Percentiles rank a stretch among this genome's conserved stretches.
Conservation (phyloP, 768 basidiomycete species). For the Podaxis carcinomalis region DNA sequence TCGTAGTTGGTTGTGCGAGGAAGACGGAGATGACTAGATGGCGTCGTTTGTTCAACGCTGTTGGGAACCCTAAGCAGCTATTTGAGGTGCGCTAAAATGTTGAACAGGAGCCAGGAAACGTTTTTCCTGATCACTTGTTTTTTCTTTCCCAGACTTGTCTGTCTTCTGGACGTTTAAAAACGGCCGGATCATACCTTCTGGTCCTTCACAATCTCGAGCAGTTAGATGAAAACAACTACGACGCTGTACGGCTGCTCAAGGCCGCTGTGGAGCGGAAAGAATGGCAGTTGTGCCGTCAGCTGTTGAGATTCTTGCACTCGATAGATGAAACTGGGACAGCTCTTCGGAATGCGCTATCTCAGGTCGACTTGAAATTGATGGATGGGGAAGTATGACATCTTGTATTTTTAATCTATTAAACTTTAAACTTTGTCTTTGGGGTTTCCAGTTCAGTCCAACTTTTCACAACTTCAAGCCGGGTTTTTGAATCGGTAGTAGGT, state of each 20-base stretch:
- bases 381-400: slow-evolving; percentile 1
- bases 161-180: slow-evolving; percentile 66
- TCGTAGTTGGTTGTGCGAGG: slow-evolving; percentile 92
- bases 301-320: slow-evolving; percentile 88
- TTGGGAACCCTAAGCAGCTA: slow-evolving; percentile 84
- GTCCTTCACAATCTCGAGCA: slow-evolving; percentile 94
- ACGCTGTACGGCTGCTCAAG: slow-evolving; percentile 77
- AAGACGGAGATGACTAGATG: slow-evolving; percentile 94
- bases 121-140: neutral
- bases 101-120: neutral
- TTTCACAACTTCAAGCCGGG: neutral
- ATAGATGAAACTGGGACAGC: slow-evolving; percentile 84
- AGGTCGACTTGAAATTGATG: slow-evolving; percentile 24
- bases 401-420: neutral
- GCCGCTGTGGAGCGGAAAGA: slow-evolving; percentile 75
- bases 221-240: slow-evolving; percentile 70
- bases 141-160: slow-evolving; percentile 60
- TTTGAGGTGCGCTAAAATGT: slow-evolving; percentile 65
- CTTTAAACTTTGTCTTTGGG: neutral
- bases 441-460: neutral
- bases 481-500: neutral
- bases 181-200: slow-evolving; percentile 88
- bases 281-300: slow-evolving; percentile 88
- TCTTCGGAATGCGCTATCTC: slow-evolving; percentile 55
- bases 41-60: slow-evolving; percentile 83